Evolutionary conservation across 495 filamentous ascomycete genomes (phyloP), one percentile per base, ranked within the genome.

Genomic region (Tetracladium setigerum): DNA sequence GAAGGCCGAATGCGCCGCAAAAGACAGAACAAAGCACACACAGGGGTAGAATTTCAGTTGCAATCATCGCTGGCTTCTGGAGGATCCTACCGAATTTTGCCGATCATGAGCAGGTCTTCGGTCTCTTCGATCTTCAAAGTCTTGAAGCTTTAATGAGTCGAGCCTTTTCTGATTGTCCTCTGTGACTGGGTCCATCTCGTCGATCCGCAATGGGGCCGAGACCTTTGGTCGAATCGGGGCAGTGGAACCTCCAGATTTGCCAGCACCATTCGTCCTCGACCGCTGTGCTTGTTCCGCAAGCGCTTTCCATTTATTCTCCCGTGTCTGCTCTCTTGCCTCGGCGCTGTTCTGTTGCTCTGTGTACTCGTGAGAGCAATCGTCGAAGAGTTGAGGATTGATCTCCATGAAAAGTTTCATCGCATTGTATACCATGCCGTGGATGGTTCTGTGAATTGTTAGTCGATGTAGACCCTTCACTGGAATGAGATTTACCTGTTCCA

Each of bases 321-420:
- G 81, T 34, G 77, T 70, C 52, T 81, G 77, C 58, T 94, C 79
- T 30, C 88, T 76, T 33, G 90, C 74, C 1, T 87, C 81, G 12
- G 88, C 87, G 52, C 77, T 87, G 63, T 89, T 92, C 66, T 97
- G 91, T 52, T 89, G 82, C 61, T 97, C 92, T n/a, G 89, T 91
- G 62, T 97, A 99, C 49, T 95, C 89, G 57, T 95, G 89, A 6
- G 91, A 95, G 68, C 92, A 99, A 58, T 97, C 92, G 54, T 99
- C 92, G 61, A 99, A 99, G 18, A 99, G 82, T 59, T 95, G 88
- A 13, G 92, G 92, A 57, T 99, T 97, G 58, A 99, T 96, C 65
- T 99, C 92, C 92, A 99, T 99, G 67, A 99, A 99, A 37, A 99
- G 82, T 62, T 99, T 99, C 92, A 99, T 99, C 39, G 92, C 92